Conservation (phyloP, 2,329 filamentous ascomycete species). For the Thielaviopsis populi region DNA sequence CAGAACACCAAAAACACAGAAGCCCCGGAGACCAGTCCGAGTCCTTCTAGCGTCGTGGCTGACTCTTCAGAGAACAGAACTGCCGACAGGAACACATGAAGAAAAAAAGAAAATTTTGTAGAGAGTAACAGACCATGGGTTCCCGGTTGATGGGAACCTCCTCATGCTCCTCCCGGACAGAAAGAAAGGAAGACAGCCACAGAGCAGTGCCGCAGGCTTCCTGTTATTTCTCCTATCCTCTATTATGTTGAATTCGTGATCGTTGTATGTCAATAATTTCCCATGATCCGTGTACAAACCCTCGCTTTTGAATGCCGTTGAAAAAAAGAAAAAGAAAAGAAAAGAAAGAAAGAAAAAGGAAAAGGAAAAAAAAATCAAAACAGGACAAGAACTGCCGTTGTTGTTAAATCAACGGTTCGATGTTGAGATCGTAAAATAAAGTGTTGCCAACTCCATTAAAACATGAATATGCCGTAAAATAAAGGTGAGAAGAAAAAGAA, state of each 20-base stretch:
- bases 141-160: constrained; percentile 19
- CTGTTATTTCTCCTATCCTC: constrained; percentile 12
- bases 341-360: constrained; percentile 15
- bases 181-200: not conserved
- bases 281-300: constrained; percentile 17
- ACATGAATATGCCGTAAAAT: constrained; percentile 20
- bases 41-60: not conserved
- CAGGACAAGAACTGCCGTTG: constrained; percentile 17
- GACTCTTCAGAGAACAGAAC: not conserved
- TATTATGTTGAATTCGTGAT: constrained; percentile 19
- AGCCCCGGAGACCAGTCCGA: not conserved
- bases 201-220: not conserved
- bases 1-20: not conserved
- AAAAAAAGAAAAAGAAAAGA: constrained; percentile 16
- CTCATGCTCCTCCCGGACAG: constrained; percentile 17
- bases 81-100: not conserved
- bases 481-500: constrained; percentile 20
- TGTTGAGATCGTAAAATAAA: constrained; percentile 41
- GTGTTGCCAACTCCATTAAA: constrained; percentile 20
- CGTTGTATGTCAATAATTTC: constrained; percentile 18
- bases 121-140: constrained; percentile 18
- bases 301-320: constrained; percentile 16
- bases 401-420: constrained; percentile 24
- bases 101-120: constrained; percentile 7
- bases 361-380: constrained; percentile 16